Evolutionary conservation across 352 stramenopile genomes (phyloP).

Genomic region (Phytophthora melonis): DNA sequence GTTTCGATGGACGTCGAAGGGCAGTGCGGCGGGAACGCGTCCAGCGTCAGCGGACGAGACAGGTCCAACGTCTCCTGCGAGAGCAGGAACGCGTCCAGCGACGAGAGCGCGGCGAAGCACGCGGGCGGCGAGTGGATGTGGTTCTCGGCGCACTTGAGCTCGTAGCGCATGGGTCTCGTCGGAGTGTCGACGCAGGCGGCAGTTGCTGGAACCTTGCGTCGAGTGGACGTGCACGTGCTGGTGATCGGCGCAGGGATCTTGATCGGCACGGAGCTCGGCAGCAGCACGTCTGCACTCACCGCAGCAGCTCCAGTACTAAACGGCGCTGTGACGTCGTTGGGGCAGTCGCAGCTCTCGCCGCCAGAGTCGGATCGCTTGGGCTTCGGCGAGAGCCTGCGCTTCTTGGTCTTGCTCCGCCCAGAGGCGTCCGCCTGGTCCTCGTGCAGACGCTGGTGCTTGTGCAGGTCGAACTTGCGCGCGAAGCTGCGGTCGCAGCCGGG

Average conservation of each 20-base stretch:
- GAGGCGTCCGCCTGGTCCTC: conserved; percentile 32
- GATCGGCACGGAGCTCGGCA: conserved; percentile 8
- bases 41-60: conserved; percentile 37
- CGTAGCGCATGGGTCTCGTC: conserved; percentile 46
- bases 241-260: conserved; percentile 15
- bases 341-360: conserved; percentile 39
- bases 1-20: conserved; percentile 38
- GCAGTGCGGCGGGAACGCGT: conserved; percentile 41
- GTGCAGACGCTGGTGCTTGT: conserved; percentile 77
- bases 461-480: conserved; percentile 70
- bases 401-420: conserved; percentile 41
- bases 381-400: conserved; percentile 35
- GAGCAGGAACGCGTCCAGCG: conserved; percentile 55
- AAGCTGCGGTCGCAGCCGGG: conserved; percentile 62
- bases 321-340: conserved; percentile 31
- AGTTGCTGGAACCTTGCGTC: conserved; percentile 35
- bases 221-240: conserved; percentile 7
- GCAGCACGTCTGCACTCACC: conserved; percentile 27
- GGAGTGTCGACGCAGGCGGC: conserved; percentile 29
- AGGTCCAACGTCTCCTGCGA: conserved; percentile 47
- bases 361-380: conserved; percentile 22
- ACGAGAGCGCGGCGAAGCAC: conserved; percentile 57
- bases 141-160: conserved; percentile 67
- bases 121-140: conserved; percentile 65
- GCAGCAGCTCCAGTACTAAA: conserved; percentile 18